Percentiles rank a stretch among this genome's conserved stretches.
These are phyloP conservation scores for Teunomyces lycoperdinae DNA, from an alignment of 805 yeast genomes.

Conservation along the genomic window DNA sequence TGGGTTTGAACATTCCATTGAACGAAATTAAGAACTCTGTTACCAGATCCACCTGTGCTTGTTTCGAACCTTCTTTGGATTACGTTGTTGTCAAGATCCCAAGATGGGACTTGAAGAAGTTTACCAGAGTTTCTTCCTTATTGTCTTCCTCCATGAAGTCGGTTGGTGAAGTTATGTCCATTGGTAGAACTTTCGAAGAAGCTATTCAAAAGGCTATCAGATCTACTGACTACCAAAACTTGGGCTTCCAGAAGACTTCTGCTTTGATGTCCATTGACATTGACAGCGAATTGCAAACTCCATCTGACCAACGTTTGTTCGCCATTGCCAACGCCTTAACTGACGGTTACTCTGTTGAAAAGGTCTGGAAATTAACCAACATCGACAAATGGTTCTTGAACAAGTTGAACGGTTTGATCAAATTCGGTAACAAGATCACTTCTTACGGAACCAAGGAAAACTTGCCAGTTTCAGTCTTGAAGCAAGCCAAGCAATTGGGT, in stretches of 20 bases:
- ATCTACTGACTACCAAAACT: constrained; percentile 91
- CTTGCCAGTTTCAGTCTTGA: constrained; percentile 60
- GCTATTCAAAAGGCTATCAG: constrained; percentile 97
- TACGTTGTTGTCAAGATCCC: constrained; percentile 97
- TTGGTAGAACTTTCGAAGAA: constrained; percentile 96
- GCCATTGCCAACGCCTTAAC: constrained; percentile 94
- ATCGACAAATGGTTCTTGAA: constrained; percentile 96
- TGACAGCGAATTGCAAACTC: constrained; percentile 90
- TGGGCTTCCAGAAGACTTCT: constrained; percentile 84
- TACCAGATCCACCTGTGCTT: constrained; percentile 89
- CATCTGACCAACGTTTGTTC: constrained; percentile 94
- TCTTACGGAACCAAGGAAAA: constrained; percentile 56
- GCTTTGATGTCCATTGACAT: constrained; percentile 89
- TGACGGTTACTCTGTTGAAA: constrained; percentile 86
- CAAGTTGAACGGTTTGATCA: constrained; percentile 74
- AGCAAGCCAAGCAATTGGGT: constrained; percentile 93
- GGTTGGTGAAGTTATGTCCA: constrained; percentile 98
- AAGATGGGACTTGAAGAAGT: constrained; percentile 97
- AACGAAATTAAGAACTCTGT: constrained; percentile 91
- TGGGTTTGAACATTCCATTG: constrained; percentile 89
- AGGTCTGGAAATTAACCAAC: constrained; percentile 85
- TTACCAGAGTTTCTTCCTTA: constrained; percentile 84
- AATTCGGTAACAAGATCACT: constrained; percentile 62
- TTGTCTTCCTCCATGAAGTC: constrained; percentile 95
- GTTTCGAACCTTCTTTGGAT: constrained; percentile 96